Evolutionary conservation across 179 eudicot genomes (phyloP), one percentile per base, ranked within the genome.

Genomic region (Nepenthes alata): DNA sequence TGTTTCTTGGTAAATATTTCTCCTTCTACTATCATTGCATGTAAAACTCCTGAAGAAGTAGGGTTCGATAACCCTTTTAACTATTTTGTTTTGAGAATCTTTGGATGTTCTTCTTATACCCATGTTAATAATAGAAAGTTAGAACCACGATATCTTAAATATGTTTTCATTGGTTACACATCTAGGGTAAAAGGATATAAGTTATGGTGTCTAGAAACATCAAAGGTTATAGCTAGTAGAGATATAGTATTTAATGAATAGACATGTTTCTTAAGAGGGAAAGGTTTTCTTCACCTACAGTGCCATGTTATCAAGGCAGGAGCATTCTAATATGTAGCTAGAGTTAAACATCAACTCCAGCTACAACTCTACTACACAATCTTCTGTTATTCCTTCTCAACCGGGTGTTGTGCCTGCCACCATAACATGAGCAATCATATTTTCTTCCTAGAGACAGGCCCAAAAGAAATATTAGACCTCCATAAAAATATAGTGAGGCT

Each of bases 81-180:
- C 47, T 67, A 25, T 25, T 25, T 25, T 25, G 25, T 25, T 25
- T 25, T 25, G 25, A 54, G n/a, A 11, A 9, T 57, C 10, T 67
- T 59, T 59, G 53, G 59, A 5, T 59, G 70, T 59, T 60, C 25
- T 25, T 5, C n/a, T 56, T 56, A 56, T 65, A 25, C 12, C 6
- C 62, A 65, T 57, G 56, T 57, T 5, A 48, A 36, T 12, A 15
- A 65, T 1, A 61, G 61, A 6, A 56, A 57, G 36, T 37, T 56
- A 5, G 14, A 47, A 8, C 61, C 14, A 14, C 5, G 51, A 5
- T 44, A 12, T 2, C 34, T 0, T 4, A 50, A 50, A 36, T 49
- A 47, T 11, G 13, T 49, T 12, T 61, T 61, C 35, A 4, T 59
- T 13, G 25, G 25, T 25, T 25, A 7, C 6, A 4, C 45, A 41